Conservation (phyloP, 176 grass and related monocot species). For the Triticum dicoccoides region DNA sequence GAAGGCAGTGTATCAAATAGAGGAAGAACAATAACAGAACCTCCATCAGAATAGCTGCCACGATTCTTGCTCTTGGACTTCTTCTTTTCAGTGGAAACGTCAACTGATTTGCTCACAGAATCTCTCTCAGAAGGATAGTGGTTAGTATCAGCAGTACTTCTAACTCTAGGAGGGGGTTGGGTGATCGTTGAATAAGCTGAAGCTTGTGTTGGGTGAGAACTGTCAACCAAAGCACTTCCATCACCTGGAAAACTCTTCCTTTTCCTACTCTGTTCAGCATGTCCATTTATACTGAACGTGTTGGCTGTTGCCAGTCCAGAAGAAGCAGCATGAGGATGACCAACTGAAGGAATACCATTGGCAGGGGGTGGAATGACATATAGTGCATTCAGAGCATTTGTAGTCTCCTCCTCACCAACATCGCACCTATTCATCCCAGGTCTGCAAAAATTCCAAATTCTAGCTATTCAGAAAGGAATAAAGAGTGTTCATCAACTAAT, state of each 20-base stretch:
- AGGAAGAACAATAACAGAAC: slow-evolving; percentile 35
- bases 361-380: slow-evolving; percentile 53
- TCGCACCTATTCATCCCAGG: slow-evolving; percentile 89
- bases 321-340: slow-evolving; percentile 52
- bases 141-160: slow-evolving; percentile 37
- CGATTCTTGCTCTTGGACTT: slow-evolving; percentile 62
- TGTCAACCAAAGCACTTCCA: slow-evolving; percentile 25
- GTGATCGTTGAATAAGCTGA: slow-evolving; percentile 45
- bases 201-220: slow-evolving; percentile 42
- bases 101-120: slow-evolving; percentile 54
- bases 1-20: slow-evolving; percentile 3
- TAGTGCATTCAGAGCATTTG: slow-evolving; percentile 78
- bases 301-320: slow-evolving; percentile 22
- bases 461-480: slow-evolving; percentile 23
- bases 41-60: slow-evolving; percentile 77
- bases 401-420: slow-evolving; percentile 85
- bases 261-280: slow-evolving; percentile 49
- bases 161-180: slow-evolving; percentile 47
- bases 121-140: slow-evolving; percentile 38
- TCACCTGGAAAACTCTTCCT: slow-evolving; percentile 46
- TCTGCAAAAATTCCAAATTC: slow-evolving; percentile 48
- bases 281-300: slow-evolving; percentile 37
- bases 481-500: slow-evolving; percentile 1
- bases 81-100: slow-evolving; percentile 53
- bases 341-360: slow-evolving; percentile 39